Evolutionary conservation across 2,329 filamentous ascomycete genomes (phyloP), one percentile per base, ranked within the genome.

Genomic region (Juglanconis oblonga): DNA sequence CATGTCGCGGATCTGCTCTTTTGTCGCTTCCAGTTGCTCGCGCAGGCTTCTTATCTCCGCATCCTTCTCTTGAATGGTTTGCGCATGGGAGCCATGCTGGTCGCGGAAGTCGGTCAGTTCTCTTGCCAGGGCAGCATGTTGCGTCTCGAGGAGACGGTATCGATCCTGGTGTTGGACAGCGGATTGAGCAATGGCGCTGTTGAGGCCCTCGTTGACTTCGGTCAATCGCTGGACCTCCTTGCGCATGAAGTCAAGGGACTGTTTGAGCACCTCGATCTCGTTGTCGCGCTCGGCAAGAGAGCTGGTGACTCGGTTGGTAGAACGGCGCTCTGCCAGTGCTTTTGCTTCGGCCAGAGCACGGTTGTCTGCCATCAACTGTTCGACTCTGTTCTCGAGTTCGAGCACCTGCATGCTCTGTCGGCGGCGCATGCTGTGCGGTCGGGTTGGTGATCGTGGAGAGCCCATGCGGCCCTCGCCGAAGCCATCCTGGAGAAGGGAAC

Each of bases 361-460:
- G 71, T 98, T 98, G 73, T 99, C 94, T 29, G 88, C 87, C 45
- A 89, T 80, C 65, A 99, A 81, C 74, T 94, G 89, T 67, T 97
- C 92, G 68, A 99, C 84, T 69, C 85, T 87, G 62, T 85, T 82
- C 79, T 98, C 92, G 71, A 99, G 87, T 69, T 99, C 94, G 63
- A 98, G 87, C 57, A 94, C 87, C 77, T 98, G 94, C 88, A 98
- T 94, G 82, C 94, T 98, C 77, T 97, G 95, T 72, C 94, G 91
- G 72, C 94, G 93, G 69, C 94, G 93, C 85, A 99, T 90, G 80
- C 92, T 97, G 71, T 93, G 92, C 69, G 95, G 93, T 76, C 94
- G 88, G 67, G 92, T 96, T 58, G 95, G 95, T 70, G 95, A 98
- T 70, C 90, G 87, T 71, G 94, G 92, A 73, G 92, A 96, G 72